A percentile compares a stretch with the other conserved stretches of the same genome.
These are phyloP conservation scores for Citrullus amarus DNA, from an alignment of 306 rosid species.

Conservation along the genomic window DNA sequence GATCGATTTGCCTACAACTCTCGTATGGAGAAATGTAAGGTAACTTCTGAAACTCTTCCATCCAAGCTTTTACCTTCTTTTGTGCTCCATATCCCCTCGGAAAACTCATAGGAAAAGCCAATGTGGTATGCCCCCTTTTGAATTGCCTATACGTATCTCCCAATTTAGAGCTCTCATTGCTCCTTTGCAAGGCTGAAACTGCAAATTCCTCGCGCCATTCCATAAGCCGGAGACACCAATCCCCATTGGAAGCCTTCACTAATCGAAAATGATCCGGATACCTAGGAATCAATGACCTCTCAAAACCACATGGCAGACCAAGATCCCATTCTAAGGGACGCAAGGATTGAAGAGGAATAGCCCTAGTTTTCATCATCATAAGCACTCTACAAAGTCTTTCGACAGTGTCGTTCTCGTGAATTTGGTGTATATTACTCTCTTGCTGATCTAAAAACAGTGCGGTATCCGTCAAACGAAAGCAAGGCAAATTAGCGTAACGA, in stretches of 20 bases:
- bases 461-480: constrained; percentile 68
- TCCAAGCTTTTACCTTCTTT: constrained; percentile 42
- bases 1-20: constrained; percentile 52
- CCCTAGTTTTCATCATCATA: constrained; percentile 56
- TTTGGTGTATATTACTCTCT: constrained; percentile 38
- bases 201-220: constrained; percentile 63
- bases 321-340: constrained; percentile 66
- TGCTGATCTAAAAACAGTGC: constrained; percentile 47
- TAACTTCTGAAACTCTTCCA: constrained; percentile 84
- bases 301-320: constrained; percentile 64
- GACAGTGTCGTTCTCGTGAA: constrained; percentile 38
- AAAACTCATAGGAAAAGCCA: constrained; percentile 46
- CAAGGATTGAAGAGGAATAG: constrained; percentile 37
- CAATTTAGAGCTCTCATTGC: constrained; percentile 25
- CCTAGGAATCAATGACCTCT: constrained; percentile 44
- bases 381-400: constrained; percentile 53
- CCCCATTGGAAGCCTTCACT: constrained; percentile 40
- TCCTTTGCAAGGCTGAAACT: constrained; percentile 56
- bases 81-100: constrained; percentile 85
- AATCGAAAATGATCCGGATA: constrained; percentile 42
- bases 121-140: constrained; percentile 38
- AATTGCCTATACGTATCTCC: constrained; percentile 52
- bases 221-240: constrained; percentile 19
- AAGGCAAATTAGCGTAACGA: constrained; percentile 57
- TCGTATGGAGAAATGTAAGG: constrained; percentile 78